Base-by-base conservation (phyloP, 2,329 filamentous ascomycete species). In the Aspergillus ochraceus region DNA sequence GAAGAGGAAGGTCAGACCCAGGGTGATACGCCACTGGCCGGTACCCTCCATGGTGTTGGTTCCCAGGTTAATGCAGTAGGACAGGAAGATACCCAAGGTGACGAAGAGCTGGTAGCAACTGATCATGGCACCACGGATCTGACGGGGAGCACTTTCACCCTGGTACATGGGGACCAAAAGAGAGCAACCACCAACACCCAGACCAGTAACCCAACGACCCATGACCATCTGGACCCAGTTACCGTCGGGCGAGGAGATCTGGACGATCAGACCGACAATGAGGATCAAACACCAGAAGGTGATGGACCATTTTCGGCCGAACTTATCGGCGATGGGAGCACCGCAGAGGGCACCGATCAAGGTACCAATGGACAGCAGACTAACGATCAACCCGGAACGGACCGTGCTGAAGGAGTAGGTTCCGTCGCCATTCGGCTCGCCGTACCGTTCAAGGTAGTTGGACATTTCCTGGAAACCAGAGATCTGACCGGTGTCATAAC, bases 1-100 rank as follows among this genome's bases (percentile, higher is more conserved):
- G 73, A 82, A 87, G 60, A 86, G 76, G 70, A 85, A 86, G 36
- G 82, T 84, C 29, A 87, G 72, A 2, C 84, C 85, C 69, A 86
- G 83, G 2, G 79, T 77, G 52, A 82, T 79, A 4, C 80, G 71
- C 80, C 80, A 81, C 9, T 79, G 79, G n/a, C 66, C 76, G 77
- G 70, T 86, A 32, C 66, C 70, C 0, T 70, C 50, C 9, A 77
- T 62, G 30, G 49, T 63, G 54, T 78, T 69, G 17, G 77, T 80
- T 19, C 79, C 79, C 64, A 74, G 72, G 66, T 81, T 81, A 70
- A 81, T 79, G 32, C 74, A 75, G 64, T 79, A 75, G 29, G 79
- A 77, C 9, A 80, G 65, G 64, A 81, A 77, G 62, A 81, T 80
- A 51, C 79, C 79, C 14, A 80, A 63, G 1, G 79, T 81, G 65